phyloP scores from a whole-genome alignment of 2,329 filamentous ascomycete species.

The Venturia asperata region DNA sequence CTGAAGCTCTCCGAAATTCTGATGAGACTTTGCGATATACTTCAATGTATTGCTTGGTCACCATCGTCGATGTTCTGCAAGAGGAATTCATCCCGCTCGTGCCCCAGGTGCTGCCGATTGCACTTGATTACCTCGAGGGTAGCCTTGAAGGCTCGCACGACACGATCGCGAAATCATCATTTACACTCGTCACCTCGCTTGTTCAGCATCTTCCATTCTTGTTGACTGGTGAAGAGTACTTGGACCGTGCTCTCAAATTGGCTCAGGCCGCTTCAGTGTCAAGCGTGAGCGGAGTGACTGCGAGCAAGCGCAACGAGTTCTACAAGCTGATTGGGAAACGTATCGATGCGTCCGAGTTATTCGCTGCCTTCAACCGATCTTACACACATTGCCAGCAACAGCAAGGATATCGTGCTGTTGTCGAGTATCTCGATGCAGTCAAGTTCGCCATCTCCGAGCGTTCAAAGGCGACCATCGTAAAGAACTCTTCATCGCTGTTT shows the following conservation, averaged over 20 bases:
- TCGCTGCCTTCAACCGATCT: slow-evolving; percentile 64
- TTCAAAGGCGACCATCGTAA: slow-evolving; percentile 69
- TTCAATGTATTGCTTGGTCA: slow-evolving; percentile 82
- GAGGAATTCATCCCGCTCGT: slow-evolving; percentile 80
- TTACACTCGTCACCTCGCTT: slow-evolving; percentile 69
- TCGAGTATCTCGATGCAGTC: slow-evolving; percentile 63
- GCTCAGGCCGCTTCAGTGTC: slow-evolving; percentile 65
- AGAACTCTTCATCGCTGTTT: slow-evolving; percentile 64
- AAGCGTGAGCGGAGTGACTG: slow-evolving; percentile 52
- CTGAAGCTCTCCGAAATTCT: slow-evolving; percentile 65
- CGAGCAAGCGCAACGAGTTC: slow-evolving; percentile 51
- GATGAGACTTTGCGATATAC: slow-evolving; percentile 70
- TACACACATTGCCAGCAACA: slow-evolving; percentile 56
- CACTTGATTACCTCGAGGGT: slow-evolving; percentile 62
- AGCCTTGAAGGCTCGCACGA: slow-evolving; percentile 41
- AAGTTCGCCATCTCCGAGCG: slow-evolving; percentile 67
- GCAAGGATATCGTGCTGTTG: slow-evolving; percentile 58
- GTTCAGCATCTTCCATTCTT: slow-evolving; percentile 84
- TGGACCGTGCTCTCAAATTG: slow-evolving; percentile 64
- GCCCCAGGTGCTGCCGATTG: slow-evolving; percentile 64
- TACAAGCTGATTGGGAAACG: slow-evolving; percentile 68
- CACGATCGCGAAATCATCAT: slow-evolving; percentile 76
- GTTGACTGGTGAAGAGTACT: slow-evolving; percentile 61
- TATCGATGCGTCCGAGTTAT: slow-evolving; percentile 68
- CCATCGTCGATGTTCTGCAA: slow-evolving; percentile 78